These are phyloP conservation scores for Helotiales sp. DNA, from an alignment of 2,329 filamentous ascomycete genomes.

Conservation along the genomic window DNA sequence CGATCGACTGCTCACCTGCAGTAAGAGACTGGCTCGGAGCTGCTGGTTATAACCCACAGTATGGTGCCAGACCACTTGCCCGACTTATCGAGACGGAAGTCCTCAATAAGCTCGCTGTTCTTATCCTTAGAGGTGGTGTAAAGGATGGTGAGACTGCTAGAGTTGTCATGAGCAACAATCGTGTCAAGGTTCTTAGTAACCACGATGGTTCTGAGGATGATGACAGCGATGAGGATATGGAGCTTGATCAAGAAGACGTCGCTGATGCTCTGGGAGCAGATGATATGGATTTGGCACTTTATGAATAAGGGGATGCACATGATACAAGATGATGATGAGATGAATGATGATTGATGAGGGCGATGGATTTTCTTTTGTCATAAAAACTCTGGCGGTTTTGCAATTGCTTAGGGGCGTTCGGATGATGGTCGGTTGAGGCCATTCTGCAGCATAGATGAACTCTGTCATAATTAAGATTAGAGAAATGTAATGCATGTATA, in stretches of 20 bases:
- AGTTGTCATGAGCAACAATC: constrained; percentile 77
- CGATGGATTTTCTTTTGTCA: neutral
- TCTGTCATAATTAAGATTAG: neutral
- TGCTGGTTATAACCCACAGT: constrained; percentile 91
- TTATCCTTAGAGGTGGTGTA: constrained; percentile 84
- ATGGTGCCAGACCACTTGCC: constrained; percentile 85
- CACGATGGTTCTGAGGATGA: constrained; percentile 74
- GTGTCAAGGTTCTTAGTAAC: constrained; percentile 80
- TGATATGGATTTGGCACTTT: constrained; percentile 60
- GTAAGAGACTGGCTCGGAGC: constrained; percentile 92
- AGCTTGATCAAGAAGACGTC: constrained; percentile 55
- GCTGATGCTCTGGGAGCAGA: constrained; percentile 59
- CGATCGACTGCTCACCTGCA: constrained; percentile 77
- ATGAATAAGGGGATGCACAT: constrained; percentile 35
- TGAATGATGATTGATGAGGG: constrained; percentile 11
- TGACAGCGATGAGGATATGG: constrained; percentile 70
- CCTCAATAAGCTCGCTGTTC: constrained; percentile 86
- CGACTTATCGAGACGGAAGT: constrained; percentile 97
- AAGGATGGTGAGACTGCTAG: constrained; percentile 81
- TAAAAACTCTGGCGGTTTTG: constrained; percentile 1
- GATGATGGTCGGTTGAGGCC: neutral
- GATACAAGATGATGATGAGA: neutral
- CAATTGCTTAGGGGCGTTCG: neutral
- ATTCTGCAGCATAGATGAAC: neutral
- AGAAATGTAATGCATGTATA: neutral